Evolutionary conservation across 129 eudicot species (phyloP).

Genomic region (Smallanthus sonchifolius): DNA sequence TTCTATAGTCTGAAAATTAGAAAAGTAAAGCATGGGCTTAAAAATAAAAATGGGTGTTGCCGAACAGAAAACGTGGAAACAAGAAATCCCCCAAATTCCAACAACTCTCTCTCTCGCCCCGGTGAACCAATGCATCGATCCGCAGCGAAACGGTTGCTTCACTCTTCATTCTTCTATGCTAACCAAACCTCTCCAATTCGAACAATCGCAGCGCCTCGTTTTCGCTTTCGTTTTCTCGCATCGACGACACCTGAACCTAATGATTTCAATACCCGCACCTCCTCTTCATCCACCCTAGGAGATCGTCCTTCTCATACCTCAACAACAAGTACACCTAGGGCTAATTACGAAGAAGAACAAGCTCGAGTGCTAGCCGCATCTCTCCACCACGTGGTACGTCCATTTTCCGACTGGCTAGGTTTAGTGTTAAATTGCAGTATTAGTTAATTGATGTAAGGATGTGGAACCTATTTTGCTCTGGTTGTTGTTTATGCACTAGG

Average conservation of each 20-base stretch:
- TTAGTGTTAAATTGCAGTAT: too few relatives aligned
- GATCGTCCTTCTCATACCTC: conserved; percentile 3
- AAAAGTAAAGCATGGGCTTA: too few relatives aligned
- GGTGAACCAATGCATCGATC: conserved; percentile 58
- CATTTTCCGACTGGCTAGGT: not conserved
- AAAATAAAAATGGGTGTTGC: too few relatives aligned
- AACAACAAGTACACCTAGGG: conserved; percentile 21
- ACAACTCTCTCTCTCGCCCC: not conserved
- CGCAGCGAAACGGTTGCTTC: conserved; percentile 52
- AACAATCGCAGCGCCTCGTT: not conserved
- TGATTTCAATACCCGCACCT: conserved; percentile 15
- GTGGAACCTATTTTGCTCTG: not conserved
- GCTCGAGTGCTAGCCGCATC: conserved; percentile 75
- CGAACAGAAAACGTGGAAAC: too few relatives aligned
- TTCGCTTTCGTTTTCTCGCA: conserved; percentile 29
- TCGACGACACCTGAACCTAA: conserved; percentile 25
- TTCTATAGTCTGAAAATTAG: too few relatives aligned
- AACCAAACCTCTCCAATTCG: conserved; percentile 2
- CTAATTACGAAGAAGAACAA: conserved; percentile 63
- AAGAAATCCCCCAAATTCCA: too few relatives aligned
- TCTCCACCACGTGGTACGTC: conserved; percentile 63
- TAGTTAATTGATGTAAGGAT: too few relatives aligned
- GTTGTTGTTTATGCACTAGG: not conserved
- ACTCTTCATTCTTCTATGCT: conserved; percentile 5
- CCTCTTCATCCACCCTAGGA: conserved; percentile 18